Conservation (phyloP, 371 early-diverging fungal genomes). For the Mortierella sp. region DNA sequence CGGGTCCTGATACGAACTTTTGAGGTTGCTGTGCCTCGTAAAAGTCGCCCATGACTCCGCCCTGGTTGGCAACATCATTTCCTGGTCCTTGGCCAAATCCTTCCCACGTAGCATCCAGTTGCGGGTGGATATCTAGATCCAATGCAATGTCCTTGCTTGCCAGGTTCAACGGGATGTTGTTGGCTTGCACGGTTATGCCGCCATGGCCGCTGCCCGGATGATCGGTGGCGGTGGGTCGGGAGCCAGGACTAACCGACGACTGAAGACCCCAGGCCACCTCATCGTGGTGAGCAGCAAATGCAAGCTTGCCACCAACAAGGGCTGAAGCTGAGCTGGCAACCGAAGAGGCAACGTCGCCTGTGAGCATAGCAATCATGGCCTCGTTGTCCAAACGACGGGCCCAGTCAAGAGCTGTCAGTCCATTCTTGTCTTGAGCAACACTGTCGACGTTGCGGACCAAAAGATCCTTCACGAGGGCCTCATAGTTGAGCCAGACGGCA, state of each 20-base stretch:
- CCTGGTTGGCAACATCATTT: not conserved
- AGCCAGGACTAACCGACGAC: constrained; percentile 44
- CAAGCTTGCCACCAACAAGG: constrained; percentile 20
- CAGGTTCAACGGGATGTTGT: not conserved
- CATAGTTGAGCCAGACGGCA: constrained; percentile 31
- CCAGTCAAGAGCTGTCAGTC: constrained; percentile 35
- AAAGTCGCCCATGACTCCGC: constrained; percentile 4
- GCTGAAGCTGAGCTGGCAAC: not conserved
- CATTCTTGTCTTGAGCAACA: constrained; percentile 43
- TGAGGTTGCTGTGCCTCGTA: constrained; percentile 16
- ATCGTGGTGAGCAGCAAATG: constrained; percentile 12
- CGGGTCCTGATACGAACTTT: constrained; percentile 6
- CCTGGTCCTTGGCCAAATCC: constrained; percentile 47
- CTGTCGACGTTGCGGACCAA: constrained; percentile 25
- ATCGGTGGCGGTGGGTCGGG: constrained; percentile 33
- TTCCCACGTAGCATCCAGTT: constrained; percentile 32
- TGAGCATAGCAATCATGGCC: constrained; percentile 32
- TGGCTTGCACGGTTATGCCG: constrained; percentile 22
- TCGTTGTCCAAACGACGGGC: constrained; percentile 28
- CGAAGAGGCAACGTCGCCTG: not conserved
- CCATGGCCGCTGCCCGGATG: constrained; percentile 22
- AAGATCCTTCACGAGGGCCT: constrained; percentile 31
- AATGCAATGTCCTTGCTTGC: not conserved
- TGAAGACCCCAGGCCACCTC: constrained; percentile 30
- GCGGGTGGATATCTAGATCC: constrained; percentile 24